phyloP scores from a whole-genome alignment of 768 basidiomycete species.

The Candolleomyces efflorescens region DNA sequence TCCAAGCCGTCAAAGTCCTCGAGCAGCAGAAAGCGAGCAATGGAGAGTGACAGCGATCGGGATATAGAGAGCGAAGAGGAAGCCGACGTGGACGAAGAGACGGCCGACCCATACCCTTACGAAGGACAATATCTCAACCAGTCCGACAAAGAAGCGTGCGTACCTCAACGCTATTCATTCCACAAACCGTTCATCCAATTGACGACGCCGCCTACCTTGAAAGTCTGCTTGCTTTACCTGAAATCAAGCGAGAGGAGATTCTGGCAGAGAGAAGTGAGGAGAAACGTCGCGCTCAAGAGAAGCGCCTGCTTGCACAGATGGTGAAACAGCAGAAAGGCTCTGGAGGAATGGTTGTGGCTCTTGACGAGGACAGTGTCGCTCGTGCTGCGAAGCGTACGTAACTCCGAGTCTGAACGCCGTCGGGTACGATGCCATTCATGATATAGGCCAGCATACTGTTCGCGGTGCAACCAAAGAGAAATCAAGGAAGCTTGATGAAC shows the following conservation, averaged over 20 bases:
- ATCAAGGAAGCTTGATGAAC: conserved; percentile 71
- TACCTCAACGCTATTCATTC: conserved; percentile 7
- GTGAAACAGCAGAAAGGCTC: conserved; percentile 56
- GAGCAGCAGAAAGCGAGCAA: conserved; percentile 62
- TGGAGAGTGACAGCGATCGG: conserved; percentile 48
- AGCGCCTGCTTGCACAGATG: conserved; percentile 69
- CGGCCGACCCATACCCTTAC: conserved; percentile 71
- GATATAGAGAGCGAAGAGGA: conserved; percentile 64
- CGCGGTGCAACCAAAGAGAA: conserved; percentile 81
- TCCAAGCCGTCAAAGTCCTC: conserved; percentile 40
- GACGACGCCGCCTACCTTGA: background rate
- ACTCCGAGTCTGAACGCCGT: conserved; percentile 13
- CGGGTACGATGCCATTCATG: conserved; percentile 6
- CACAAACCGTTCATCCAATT: background rate
- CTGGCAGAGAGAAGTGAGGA: conserved; percentile 78
- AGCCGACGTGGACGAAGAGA: conserved; percentile 21
- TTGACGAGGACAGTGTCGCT: conserved; percentile 54
- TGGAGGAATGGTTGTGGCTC: conserved; percentile 14
- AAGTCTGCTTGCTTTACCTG: conserved; percentile 77
- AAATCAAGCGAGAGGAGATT: conserved; percentile 87
- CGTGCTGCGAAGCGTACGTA: conserved; percentile 70
- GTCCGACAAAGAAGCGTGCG: conserved; percentile 76
- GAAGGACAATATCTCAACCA: conserved; percentile 92
- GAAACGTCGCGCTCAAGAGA: conserved; percentile 70
- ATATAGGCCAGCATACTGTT: conserved; percentile 65